Base-by-base conservation (phyloP, 345 rosid species). In the Linum trigynum region DNA sequence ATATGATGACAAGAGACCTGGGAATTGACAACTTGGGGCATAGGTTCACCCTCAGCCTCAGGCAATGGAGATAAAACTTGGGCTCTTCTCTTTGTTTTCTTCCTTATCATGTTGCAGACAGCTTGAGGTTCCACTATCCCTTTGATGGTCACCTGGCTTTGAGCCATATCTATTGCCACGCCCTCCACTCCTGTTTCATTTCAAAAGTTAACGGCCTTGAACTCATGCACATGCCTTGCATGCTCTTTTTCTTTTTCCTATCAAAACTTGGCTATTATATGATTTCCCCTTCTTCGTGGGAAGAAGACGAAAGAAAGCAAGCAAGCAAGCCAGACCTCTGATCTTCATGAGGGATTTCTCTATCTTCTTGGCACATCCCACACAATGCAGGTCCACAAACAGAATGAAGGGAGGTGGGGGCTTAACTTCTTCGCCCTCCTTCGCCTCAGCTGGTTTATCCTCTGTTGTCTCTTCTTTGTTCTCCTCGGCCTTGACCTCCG, bases 311-410 rank as follows among this genome's bases (percentile, higher is more conserved):
- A 39, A 7, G 58, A 48, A 3, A 32, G 35, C 16, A 16, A 57
- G 50, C n/a, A 40, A 61, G 35, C 38, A 39, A 64, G 17, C 40
- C 5, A 63, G 61, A 91, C 98, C 98, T 83, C 82, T 83, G 42
- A 88, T 88, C 64, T 77, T 85, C 84, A 79, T 75, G 67, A 94
- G 82, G 72, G 84, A 84, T 71, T 72, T 85, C 79, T 91, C 87
- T 55, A 94, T 88, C 80, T 91, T 91, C 80, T 91, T 88, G 59
- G 96, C 88, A 48, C 99, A 94, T 17, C 97, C 97, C 5, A 82
- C 85, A 65, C 99, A 94, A 81, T 90, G 97, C 83, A 90, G 77
- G 81, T 94, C 92, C 57, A 90, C 87, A 58, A 40, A 81, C 73
- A 94, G 71, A 45, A 91, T 79, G 42, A 84, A 79, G 3, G 95